Percentiles rank a stretch among this genome's conserved stretches.
These are phyloP conservation scores for Oemleria cerasiformis DNA, from an alignment of 306 rosid genomes.

Conservation along the genomic window DNA sequence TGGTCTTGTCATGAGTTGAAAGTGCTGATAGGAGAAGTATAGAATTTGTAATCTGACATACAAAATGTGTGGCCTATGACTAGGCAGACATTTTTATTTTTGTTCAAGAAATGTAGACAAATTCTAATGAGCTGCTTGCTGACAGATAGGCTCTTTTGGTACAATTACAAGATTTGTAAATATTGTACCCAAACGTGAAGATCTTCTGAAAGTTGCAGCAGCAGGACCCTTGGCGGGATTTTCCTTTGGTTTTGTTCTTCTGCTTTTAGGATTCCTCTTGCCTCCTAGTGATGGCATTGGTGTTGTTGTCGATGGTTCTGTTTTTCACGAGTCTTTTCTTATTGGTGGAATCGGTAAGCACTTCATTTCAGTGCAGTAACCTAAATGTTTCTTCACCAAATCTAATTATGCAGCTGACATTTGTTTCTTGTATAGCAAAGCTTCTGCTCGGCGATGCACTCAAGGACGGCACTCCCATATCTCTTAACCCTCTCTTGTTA, in stretches of 20 bases:
- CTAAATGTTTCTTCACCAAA: not conserved
- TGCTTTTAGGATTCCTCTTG: constrained; percentile 76
- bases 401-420: constrained; percentile 11
- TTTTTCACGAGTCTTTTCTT: constrained; percentile 93
- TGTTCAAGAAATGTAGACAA: not conserved
- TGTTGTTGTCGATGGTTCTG: constrained; percentile 74
- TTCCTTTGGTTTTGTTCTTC: constrained; percentile 70
- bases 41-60: not conserved
- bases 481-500: constrained; percentile 86
- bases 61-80: not conserved
- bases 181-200: constrained; percentile 89
- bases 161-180: constrained; percentile 87
- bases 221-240: constrained; percentile 98
- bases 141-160: constrained; percentile 99
- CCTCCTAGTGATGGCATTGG: constrained; percentile 95
- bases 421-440: constrained; percentile 56
- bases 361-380: not conserved
- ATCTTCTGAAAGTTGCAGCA: constrained; percentile 84
- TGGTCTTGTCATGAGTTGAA: constrained; percentile 2
- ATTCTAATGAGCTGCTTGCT: constrained; percentile 62
- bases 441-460: constrained; percentile 78
- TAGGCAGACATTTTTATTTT: constrained; percentile 11
- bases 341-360: constrained; percentile 89
- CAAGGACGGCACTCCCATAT: constrained; percentile 85
- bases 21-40: not conserved